Conservation (phyloP, 1,284 basidiomycete species). For the Ganoderma lucidum region DNA sequence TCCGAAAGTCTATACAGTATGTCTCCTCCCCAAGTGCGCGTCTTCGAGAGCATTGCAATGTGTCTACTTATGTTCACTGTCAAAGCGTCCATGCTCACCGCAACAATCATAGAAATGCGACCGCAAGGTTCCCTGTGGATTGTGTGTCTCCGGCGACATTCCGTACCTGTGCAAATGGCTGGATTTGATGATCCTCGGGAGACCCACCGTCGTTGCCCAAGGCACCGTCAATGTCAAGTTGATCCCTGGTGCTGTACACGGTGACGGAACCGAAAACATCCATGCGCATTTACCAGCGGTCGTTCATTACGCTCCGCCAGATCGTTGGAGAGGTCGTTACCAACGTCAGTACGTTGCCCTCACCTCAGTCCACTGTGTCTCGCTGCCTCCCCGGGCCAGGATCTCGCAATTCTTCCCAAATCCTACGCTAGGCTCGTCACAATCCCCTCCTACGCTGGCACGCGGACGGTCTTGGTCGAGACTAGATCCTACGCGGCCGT, state of each 20-base stretch:
- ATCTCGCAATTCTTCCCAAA: constrained; percentile 47
- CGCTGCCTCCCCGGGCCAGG: constrained; percentile 39
- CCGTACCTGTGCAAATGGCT: constrained; percentile 61
- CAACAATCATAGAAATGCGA: constrained; percentile 56
- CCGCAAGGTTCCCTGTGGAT: constrained; percentile 57
- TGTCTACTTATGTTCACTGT: not conserved
- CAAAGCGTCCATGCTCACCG: constrained; percentile 10
- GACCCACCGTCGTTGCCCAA: constrained; percentile 48
- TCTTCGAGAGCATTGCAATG: not conserved
- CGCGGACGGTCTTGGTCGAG: too few relatives aligned
- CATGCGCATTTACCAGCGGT: constrained; percentile 46
- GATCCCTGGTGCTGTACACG: constrained; percentile 43
- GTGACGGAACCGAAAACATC: constrained; percentile 47
- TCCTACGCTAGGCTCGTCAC: constrained; percentile 35
- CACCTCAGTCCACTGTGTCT: not conserved
- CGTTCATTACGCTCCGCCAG: constrained; percentile 48
- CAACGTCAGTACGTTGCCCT: constrained; percentile 41
- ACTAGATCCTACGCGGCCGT: constrained; percentile 44
- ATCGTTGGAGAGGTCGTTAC: constrained; percentile 52
- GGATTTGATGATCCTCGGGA: constrained; percentile 12
- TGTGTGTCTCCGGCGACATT: constrained; percentile 58
- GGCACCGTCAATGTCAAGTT: constrained; percentile 48
- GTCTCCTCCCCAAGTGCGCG: not conserved
- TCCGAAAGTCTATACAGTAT: constrained; percentile 1
- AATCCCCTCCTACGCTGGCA: too few relatives aligned